Evolutionary conservation across 495 filamentous ascomycete genomes (phyloP), one percentile per base, ranked within the genome.

Genomic region (Xylaria intraflava): DNA sequence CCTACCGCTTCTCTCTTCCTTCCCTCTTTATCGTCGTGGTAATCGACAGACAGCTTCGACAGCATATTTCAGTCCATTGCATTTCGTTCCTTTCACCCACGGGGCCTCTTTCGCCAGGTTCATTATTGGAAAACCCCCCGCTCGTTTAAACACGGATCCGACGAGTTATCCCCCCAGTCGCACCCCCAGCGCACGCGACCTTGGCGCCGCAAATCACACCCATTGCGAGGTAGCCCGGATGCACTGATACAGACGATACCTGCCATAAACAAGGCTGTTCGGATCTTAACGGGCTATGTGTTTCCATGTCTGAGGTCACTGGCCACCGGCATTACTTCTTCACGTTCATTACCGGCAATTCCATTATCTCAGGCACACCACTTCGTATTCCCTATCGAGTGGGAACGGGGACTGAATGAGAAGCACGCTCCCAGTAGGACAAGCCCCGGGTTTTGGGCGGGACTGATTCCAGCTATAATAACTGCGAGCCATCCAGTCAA

Each of bases 341-440:
- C 35, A 38, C 35, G 17, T 19, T 38, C 35, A 38, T 6, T 38
- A 38, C 5, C 3, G 16, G 31, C 7, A 3, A n/a, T 35, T 35
- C 11, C 17, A 17, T 38, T 11, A 17, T 38, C 35, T 3, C 17
- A 11, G 35, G 17, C 35, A 19, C n/a, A 7, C 17, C 17, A 17
- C 35, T 38, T 38, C 35, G 14, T 11, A 38, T 9, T 38, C 14
- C 35, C n/a, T 2, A 17, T 38, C 35, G n/a, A 38, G 35, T 3
- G 9, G 35, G 11, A 9, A 46, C 27, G 27, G 29, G 9, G 12
- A 1, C n/a, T 39, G 29, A 22, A 49, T 35, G 49, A 52, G 33
- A 55, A 52, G 14, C 22, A 23, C 40, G 36, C 51, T 33, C 50
- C 41, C 51, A 55, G 60, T 41, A 50, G 53, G 59, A 55, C 52